Evolutionary conservation across 2,329 filamentous ascomycete genomes (phyloP).

Genomic region (Monosporascus ibericus): DNA sequence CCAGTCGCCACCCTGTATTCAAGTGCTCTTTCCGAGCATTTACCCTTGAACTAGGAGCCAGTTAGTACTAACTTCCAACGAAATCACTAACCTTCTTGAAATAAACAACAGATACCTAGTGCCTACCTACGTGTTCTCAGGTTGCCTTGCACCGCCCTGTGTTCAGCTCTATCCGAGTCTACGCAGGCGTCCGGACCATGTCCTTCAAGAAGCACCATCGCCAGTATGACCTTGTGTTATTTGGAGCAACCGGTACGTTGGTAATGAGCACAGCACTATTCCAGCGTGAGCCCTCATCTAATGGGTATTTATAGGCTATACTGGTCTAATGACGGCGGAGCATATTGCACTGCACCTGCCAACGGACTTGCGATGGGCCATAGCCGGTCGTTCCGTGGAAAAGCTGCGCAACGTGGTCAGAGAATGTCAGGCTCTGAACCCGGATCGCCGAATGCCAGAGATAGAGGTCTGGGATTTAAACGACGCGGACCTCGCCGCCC

Average conservation of each 20-base stretch:
- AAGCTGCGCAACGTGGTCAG: slow-evolving; percentile 63
- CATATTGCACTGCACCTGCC: slow-evolving; percentile 24
- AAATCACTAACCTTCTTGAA: background rate
- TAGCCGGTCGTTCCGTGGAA: slow-evolving; percentile 26
- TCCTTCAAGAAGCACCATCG: slow-evolving; percentile 43
- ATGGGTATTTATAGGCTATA: slow-evolving; percentile 19
- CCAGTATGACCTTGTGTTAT: slow-evolving; percentile 51
- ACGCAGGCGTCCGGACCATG: slow-evolving; percentile 27
- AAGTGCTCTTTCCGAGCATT: background rate
- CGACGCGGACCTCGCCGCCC: slow-evolving; percentile 36
- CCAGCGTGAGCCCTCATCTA: background rate
- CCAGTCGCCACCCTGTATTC: background rate
- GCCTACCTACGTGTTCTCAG: background rate
- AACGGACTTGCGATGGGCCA: slow-evolving; percentile 24
- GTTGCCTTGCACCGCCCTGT: no score
- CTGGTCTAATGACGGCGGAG: slow-evolving; percentile 25
- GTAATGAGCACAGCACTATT: background rate
- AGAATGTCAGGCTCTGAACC: slow-evolving; percentile 59
- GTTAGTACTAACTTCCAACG: background rate
- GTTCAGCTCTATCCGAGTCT: background rate
- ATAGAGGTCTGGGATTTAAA: slow-evolving; percentile 48
- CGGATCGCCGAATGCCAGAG: slow-evolving; percentile 51
- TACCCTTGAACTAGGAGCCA: no score
- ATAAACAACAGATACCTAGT: background rate
- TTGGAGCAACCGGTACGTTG: slow-evolving; percentile 49